Conservation (phyloP, 2,329 filamentous ascomycete genomes). For the Aspergillus piperis region DNA sequence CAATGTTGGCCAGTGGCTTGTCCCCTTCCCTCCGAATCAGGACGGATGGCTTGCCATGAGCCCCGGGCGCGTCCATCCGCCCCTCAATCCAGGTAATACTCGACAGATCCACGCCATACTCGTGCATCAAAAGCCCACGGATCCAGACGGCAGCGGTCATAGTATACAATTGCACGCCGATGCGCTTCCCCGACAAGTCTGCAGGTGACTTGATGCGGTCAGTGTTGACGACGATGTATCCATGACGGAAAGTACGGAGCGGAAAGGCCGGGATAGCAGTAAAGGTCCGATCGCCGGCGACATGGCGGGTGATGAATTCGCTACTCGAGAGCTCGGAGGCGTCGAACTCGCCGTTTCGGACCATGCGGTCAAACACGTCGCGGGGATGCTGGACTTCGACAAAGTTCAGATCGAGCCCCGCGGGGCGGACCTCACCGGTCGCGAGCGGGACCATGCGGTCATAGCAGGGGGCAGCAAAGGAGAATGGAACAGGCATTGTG, state of each 20-base stretch:
- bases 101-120: background rate
- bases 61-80: background rate
- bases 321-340: background rate
- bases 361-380: constrained; percentile 1
- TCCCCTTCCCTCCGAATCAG: background rate
- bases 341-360: background rate
- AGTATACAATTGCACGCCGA: background rate
- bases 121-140: background rate
- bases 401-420: background rate
- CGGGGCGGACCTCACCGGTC: background rate
- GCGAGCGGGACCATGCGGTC: constrained; percentile 1
- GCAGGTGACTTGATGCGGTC: background rate
- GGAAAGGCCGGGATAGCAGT: background rate
- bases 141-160: background rate
- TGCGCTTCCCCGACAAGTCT: background rate
- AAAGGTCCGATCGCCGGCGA: background rate
- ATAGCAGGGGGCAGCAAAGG: background rate
- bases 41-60: background rate
- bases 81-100: constrained; percentile 2
- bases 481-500: background rate
- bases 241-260: background rate
- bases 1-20: background rate
- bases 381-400: background rate
- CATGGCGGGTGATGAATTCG: background rate
- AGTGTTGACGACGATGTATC: background rate